Conservation (phyloP, 73 alveolate genomes). For the Symbiodinium natans region DNA sequence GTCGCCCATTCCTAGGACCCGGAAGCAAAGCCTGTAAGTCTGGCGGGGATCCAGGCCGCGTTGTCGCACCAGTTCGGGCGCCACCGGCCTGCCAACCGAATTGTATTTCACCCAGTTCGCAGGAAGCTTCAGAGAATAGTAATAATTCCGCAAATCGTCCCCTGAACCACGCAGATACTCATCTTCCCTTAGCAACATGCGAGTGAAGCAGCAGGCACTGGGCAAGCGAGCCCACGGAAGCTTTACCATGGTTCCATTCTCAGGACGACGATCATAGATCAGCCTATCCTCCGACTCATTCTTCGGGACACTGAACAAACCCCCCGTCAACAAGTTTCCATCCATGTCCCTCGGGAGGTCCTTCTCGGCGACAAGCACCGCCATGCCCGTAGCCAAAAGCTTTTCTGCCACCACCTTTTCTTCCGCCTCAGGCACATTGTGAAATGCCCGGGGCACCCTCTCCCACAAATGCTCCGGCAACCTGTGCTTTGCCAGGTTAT, state of each 20-base stretch:
- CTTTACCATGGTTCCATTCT: constrained; percentile 27
- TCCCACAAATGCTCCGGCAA: constrained; percentile 13
- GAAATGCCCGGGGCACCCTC: neutral
- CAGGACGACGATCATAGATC: constrained; percentile 27
- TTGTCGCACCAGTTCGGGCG: neutral
- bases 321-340: neutral
- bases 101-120: neutral
- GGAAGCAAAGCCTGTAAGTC: neutral
- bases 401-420: neutral
- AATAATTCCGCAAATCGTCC: constrained; percentile 25
- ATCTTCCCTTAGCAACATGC: neutral
- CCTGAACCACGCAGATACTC: constrained; percentile 43
- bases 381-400: constrained; percentile 20
- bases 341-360: constrained; percentile 8
- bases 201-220: constrained; percentile 12
- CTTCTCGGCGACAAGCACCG: constrained; percentile 2
- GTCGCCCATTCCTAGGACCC: constrained; percentile 44
- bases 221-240: constrained; percentile 12
- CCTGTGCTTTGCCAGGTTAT: neutral
- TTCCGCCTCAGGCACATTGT: neutral
- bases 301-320: constrained; percentile 16
- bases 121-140: neutral
- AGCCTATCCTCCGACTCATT: neutral
- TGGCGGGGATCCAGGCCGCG: neutral
- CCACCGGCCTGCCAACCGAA: neutral